phyloP scores from a whole-genome alignment of 2,329 filamentous ascomycete genomes.

The Penicillium sp. region DNA sequence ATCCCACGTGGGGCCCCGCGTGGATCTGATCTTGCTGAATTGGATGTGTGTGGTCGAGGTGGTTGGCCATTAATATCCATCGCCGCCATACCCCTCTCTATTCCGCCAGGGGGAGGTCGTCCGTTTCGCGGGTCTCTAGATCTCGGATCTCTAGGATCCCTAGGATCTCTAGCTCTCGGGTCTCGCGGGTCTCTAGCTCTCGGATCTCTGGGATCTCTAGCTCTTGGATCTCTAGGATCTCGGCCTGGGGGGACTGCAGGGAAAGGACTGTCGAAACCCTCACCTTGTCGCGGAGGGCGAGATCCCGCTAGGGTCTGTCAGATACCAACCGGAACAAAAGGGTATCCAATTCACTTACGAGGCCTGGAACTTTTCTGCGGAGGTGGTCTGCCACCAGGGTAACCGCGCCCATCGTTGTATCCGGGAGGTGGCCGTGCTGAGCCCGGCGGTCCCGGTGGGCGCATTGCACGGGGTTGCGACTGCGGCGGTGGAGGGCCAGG shows the following conservation, averaged over 20 bases:
- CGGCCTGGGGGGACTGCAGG: conserved; percentile 40
- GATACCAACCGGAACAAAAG: not conserved
- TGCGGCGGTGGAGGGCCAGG: conserved; percentile 24
- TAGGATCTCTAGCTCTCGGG: conserved; percentile 27
- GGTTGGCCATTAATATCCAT: conserved; percentile 38
- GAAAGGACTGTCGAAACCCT: conserved; percentile 53
- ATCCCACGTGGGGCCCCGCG: conserved; percentile 28
- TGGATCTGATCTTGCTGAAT: conserved; percentile 33
- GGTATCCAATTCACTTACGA: conserved; percentile 28
- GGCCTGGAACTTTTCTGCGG: conserved; percentile 33
- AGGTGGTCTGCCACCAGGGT: conserved; percentile 31
- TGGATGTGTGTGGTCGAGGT: conserved; percentile 42
- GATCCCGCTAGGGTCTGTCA: conserved; percentile 9
- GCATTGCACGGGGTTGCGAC: conserved; percentile 33
- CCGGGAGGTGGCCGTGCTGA: conserved; percentile 29
- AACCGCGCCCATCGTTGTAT: conserved; percentile 26
- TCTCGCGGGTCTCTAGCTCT: conserved; percentile 21
- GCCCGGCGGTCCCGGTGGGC: conserved; percentile 30
- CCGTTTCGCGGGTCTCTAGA: conserved; percentile 22
- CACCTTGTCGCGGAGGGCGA: conserved; percentile 36
- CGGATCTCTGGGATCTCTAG: not conserved
- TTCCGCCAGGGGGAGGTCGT: conserved; percentile 31
- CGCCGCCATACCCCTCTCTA: conserved; percentile 42
- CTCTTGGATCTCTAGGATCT: conserved; percentile 3
- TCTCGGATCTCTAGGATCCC: not conserved